Percentiles rank a stretch among this genome's conserved stretches.
Conservation (phyloP, 805 yeast species). For the Hemisphaericaspora nanyangensis region DNA sequence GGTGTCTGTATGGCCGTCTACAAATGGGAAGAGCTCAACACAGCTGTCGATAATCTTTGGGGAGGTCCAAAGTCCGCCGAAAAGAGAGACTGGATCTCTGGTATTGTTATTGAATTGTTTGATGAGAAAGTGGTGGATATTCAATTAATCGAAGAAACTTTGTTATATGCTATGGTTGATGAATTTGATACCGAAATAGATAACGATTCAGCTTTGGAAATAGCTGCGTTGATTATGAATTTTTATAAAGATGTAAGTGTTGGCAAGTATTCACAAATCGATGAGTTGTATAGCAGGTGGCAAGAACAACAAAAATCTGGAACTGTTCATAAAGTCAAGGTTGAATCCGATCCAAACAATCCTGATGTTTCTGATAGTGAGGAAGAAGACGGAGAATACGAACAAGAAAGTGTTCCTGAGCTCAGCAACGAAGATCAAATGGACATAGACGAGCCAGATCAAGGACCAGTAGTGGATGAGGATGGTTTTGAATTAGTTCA, state of each 20-base stretch:
- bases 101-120: conserved; percentile 76
- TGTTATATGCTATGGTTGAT: conserved; percentile 87
- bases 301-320: conserved; percentile 42
- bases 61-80: conserved; percentile 92
- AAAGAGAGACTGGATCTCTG: conserved; percentile 93
- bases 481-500: conserved; percentile 93
- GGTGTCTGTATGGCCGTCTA: conserved; percentile 92
- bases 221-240: conserved; percentile 64
- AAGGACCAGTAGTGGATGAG: conserved; percentile 77
- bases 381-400: conserved; percentile 43
- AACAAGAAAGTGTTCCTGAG: conserved; percentile 24
- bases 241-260: conserved; percentile 61
- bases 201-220: conserved; percentile 78
- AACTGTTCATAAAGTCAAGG: conserved; percentile 33
- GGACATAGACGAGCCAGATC: conserved; percentile 29
- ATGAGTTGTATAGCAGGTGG: conserved; percentile 58
- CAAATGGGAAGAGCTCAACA: conserved; percentile 81
- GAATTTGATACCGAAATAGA: conserved; percentile 89
- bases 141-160: conserved; percentile 76
- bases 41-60: conserved; percentile 91
- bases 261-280: conserved; percentile 52
- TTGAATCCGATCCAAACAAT: conserved; percentile 60
- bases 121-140: conserved; percentile 65
- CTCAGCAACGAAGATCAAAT: conserved; percentile 24
- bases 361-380: conserved; percentile 52